Percentiles rank a stretch among this genome's conserved stretches.
phyloP scores from a whole-genome alignment of 768 basidiomycete species.

The Mycena alexandri region DNA sequence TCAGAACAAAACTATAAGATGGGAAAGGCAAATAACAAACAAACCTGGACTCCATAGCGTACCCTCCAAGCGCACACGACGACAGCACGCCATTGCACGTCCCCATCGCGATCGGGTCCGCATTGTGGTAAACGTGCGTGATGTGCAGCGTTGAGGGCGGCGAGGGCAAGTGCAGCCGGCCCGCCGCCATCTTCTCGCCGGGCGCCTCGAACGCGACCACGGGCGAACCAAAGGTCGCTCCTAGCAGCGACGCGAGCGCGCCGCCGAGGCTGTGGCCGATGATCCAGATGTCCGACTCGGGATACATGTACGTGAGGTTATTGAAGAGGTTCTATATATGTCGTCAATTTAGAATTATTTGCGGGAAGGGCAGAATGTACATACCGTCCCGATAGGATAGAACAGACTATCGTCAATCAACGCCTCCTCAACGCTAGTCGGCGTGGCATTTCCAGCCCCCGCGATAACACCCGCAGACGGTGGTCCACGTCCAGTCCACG shows the following conservation, averaged over 20 bases:
- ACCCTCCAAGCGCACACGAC: constrained; percentile 88
- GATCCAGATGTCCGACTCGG: constrained; percentile 91
- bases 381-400: constrained; percentile 89
- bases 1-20: background rate
- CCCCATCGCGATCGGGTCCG: constrained; percentile 95
- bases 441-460: constrained; percentile 86
- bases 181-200: constrained; percentile 85
- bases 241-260: constrained; percentile 85
- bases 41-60: constrained; percentile 84
- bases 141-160: constrained; percentile 83
- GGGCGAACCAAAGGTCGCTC: constrained; percentile 89
- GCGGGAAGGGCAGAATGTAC: constrained; percentile 45
- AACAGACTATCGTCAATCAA: constrained; percentile 86
- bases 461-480: constrained; percentile 91
- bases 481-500: constrained; percentile 93
- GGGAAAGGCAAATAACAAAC: constrained; percentile 42
- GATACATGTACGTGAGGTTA: constrained; percentile 94
- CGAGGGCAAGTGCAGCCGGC: constrained; percentile 84
- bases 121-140: constrained; percentile 94
- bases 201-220: constrained; percentile 92
- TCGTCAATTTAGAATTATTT: background rate
- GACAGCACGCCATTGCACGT: constrained; percentile 86
- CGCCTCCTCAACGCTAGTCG: constrained; percentile 80
- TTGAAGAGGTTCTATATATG: constrained; percentile 86
- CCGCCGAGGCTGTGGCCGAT: constrained; percentile 80